A percentile compares a stretch with the other conserved stretches of the same genome.
phyloP scores from a whole-genome alignment of 495 filamentous ascomycete species.

The Chaetomium fimeti region DNA sequence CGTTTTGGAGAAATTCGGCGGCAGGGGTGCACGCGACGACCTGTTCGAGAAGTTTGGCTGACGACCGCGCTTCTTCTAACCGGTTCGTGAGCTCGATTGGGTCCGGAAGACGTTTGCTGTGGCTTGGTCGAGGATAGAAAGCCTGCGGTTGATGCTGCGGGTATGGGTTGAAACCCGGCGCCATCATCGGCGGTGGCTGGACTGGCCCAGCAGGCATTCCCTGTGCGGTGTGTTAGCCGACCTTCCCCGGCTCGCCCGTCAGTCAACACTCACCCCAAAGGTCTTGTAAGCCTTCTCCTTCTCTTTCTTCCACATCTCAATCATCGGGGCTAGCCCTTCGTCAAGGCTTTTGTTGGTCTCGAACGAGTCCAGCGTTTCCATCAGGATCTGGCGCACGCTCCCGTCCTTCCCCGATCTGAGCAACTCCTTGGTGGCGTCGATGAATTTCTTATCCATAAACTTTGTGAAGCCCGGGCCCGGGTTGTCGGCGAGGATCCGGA shows the following conservation, averaged over 20 bases:
- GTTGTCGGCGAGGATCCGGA: constrained; percentile 89
- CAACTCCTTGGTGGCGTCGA: constrained; percentile 69
- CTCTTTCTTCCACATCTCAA: constrained; percentile 89
- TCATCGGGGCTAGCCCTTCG: constrained; percentile 62
- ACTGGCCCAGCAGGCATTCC: neutral
- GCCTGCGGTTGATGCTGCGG: constrained; percentile 36
- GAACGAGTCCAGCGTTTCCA: constrained; percentile 79
- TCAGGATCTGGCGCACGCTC: constrained; percentile 76
- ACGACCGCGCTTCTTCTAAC: constrained; percentile 85
- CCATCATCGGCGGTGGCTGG: neutral
- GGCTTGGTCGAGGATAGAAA: constrained; percentile 45
- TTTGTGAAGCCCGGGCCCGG: constrained; percentile 84
- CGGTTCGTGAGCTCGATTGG: constrained; percentile 78
- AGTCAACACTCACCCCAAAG: constrained; percentile 38
- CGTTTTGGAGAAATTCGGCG: constrained; percentile 70
- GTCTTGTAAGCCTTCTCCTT: constrained; percentile 59
- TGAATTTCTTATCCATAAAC: constrained; percentile 80
- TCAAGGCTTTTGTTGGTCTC: constrained; percentile 67
- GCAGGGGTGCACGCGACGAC: constrained; percentile 80
- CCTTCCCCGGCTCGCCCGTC: neutral
- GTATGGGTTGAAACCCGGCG: constrained; percentile 13
- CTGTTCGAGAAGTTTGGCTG: constrained; percentile 85
- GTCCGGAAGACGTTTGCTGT: constrained; percentile 57
- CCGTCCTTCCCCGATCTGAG: constrained; percentile 68
- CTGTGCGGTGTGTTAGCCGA: neutral